Base-by-base conservation (phyloP, 2,329 filamentous ascomycete genomes). In the Cryoendolithus antarcticus region DNA sequence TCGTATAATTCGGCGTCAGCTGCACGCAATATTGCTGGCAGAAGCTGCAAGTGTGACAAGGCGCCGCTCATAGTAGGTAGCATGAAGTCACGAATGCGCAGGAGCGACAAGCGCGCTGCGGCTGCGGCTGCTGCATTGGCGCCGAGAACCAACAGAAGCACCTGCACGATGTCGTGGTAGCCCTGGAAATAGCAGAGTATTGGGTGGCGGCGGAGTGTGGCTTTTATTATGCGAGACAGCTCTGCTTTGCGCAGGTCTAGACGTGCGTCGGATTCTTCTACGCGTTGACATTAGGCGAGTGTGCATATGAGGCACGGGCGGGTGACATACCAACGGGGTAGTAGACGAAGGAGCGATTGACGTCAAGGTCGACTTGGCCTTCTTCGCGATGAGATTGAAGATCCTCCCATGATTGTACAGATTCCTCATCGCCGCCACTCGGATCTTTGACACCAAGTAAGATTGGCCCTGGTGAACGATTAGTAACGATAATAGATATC, bases 61-160 rank as follows among this genome's bases (percentile, higher is more conserved):
- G 88, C 85, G 3, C 86, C 85, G 9, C 75, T 69, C 33, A 98
- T 75, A 31, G 77, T 85, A 6, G 89, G 88, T 8, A 98, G 76
- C 91, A 98, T 95, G 61, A 95, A 98, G 63, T 98, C 91, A 45
- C 91, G 78, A 57, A 98, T 95, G 38, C 86, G 82, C 33, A 96
- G 73, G 27, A 88, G 70, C 3, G 88, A 94, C 42, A 98, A 76
- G n/a, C 83, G 81, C 28, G 82, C 72, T 27, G 93, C 75, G 10
- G 80, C 76, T 5, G 69, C 60, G 11, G 72, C 67, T 10, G 83
- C 79, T 39, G 69, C 58, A 13, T 69, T 55, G 7, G 75, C 64
- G 0, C 80, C 80, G 3, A 98, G 70, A 8, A 95, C 88, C 9
- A 98, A 73, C 31, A 96, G 74, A 43, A 98, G 72, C 15, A 98